Evolutionary conservation across 2,329 filamentous ascomycete genomes (phyloP).

Genomic region (Aspergillus ruber): DNA sequence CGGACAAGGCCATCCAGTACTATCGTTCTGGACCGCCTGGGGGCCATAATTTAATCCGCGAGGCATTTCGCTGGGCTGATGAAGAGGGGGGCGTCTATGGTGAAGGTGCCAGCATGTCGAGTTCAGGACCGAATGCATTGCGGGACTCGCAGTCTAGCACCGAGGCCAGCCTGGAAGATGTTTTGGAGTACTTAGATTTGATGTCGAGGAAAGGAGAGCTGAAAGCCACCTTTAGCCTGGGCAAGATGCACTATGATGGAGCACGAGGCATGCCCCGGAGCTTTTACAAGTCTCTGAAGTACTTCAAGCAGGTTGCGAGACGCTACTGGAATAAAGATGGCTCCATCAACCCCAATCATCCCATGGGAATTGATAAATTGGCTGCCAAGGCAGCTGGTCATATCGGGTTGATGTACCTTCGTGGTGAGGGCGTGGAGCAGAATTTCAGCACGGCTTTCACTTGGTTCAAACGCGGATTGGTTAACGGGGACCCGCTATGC

Average conservation of each 20-base stretch:
- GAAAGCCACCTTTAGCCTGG: constrained; percentile 78
- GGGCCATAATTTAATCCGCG: constrained; percentile 67
- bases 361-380: constrained; percentile 65
- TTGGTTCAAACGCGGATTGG: constrained; percentile 78
- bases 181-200: constrained; percentile 87
- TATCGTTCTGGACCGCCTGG: constrained; percentile 86
- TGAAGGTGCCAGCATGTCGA: constrained; percentile 85
- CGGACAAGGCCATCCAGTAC: constrained; percentile 85
- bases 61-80: constrained; percentile 82
- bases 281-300: constrained; percentile 65
- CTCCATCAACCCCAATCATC: constrained; percentile 63
- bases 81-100: constrained; percentile 90
- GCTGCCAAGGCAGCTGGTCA: constrained; percentile 81
- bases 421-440: constrained; percentile 76
- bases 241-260: constrained; percentile 82
- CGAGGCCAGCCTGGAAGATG: constrained; percentile 82
- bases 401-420: constrained; percentile 80
- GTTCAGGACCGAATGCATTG: constrained; percentile 75
- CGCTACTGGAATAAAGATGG: constrained; percentile 78
- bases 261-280: constrained; percentile 68
- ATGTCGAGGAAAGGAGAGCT: constrained; percentile 86
- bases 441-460: constrained; percentile 67
- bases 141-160: constrained; percentile 69
- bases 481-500: constrained; percentile 71
- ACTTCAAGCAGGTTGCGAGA: constrained; percentile 72